Percentiles rank a stretch among this genome's conserved stretches.
Evolutionary conservation across 306 rosid genomes (phyloP).

Genomic region (Lupinus albus): DNA sequence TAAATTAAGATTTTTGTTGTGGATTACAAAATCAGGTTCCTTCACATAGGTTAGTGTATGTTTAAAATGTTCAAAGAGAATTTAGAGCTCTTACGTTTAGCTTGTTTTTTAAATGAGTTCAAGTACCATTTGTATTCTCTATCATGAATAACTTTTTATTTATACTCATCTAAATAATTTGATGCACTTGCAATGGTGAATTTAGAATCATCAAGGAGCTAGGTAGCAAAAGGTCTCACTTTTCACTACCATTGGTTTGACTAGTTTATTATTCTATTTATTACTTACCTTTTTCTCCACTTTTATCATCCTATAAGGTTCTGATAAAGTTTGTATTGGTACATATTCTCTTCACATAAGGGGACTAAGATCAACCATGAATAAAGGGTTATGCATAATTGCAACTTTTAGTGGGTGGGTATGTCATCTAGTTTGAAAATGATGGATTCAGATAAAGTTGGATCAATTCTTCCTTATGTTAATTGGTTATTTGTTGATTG

Average conservation of each 20-base stretch:
- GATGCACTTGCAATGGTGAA: slow-evolving; percentile 31
- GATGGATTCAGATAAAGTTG: slow-evolving; percentile 33
- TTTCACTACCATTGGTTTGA: slow-evolving; percentile 26
- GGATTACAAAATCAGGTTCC: too few relatives aligned
- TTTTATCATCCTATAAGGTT: slow-evolving; percentile 28
- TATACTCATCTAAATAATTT: slow-evolving; percentile 24
- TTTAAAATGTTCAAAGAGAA: too few relatives aligned
- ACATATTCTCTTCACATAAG: slow-evolving; percentile 42
- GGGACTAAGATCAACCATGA: slow-evolving; percentile 34
- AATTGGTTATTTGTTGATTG: slow-evolving; percentile 12
- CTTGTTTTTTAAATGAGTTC: too few relatives aligned
- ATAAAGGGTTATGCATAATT: slow-evolving; percentile 15
- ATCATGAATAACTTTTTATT: too few relatives aligned
- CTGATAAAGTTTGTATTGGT: slow-evolving; percentile 34
- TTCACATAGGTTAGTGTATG: too few relatives aligned
- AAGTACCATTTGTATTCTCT: too few relatives aligned
- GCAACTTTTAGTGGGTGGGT: slow-evolving; percentile 37
- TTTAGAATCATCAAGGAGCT: slow-evolving; percentile 17
- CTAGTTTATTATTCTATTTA: slow-evolving; percentile 18
- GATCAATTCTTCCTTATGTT: slow-evolving; percentile 31
- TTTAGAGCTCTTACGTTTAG: too few relatives aligned
- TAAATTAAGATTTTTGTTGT: too few relatives aligned
- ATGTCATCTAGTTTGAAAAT: slow-evolving; percentile 39
- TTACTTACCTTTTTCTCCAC: neutral
- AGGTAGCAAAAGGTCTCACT: neutral